Base-by-base conservation (phyloP, 352 stramenopile genomes). In the Blastocystis sp. region DNA sequence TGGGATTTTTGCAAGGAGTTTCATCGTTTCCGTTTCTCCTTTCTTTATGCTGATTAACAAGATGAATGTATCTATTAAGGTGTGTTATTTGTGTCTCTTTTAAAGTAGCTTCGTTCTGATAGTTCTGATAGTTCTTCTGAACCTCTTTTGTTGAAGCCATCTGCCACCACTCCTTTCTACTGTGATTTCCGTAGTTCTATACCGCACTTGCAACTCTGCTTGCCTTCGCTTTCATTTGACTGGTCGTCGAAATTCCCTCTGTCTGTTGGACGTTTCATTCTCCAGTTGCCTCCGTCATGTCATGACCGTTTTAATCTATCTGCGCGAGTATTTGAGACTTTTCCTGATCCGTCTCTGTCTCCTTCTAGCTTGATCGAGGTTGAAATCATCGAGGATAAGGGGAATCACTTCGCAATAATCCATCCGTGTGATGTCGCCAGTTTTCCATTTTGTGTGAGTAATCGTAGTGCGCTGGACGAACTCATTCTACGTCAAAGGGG, bases 361-460 rank as follows among this genome's bases (percentile, higher is more conserved):
- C 64, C 64, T 45, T 47, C 37, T 9, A 75, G 64, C 45, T 20
- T 75, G 37, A 24, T 75, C 4, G 34, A 75, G 16, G 24, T 75
- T 3, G 64, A 75, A 26, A 47, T 75, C 8, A 13, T 41, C 34
- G 64, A 8, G 45, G 64, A 53, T 45, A 37, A 75, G 24, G 64
- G 34, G 11, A 24, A 41, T 16, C 45, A n/a, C 1, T 18, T 75
- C 0, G 20, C 45, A 13, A 26, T 75, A 9, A 39, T 75, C 45
- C 64, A 37, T 75, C 64, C 37, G 18, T n/a, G 37, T 41, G 7
- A 8, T 53, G 34, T 47, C 16, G 24, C 37, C 7, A 43, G 47
- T 24, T 8, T 81, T 26, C 55, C 70, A 26, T 59, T 81, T 26
- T 81, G 70, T 65, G 47, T 81, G 13, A 81, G 45, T 26, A 81